phyloP scores from a whole-genome alignment of 2,329 filamentous ascomycete species.

The Colletotrichum shisoi region DNA sequence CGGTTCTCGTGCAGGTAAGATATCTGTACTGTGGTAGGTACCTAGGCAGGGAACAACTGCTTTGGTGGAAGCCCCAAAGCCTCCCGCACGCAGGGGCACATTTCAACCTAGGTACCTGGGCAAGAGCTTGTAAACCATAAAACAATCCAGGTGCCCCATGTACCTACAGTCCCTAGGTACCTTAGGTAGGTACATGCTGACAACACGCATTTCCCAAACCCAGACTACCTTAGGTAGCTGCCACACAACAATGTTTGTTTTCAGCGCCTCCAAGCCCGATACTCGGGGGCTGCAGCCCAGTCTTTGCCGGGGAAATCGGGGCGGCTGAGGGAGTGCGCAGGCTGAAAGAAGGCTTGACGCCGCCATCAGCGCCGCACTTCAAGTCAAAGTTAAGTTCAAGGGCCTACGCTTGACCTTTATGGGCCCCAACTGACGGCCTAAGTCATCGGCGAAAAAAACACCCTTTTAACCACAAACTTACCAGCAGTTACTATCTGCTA shows the following conservation, averaged over 20 bases:
- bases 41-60: neutral
- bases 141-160: no score
- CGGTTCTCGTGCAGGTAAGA: no score
- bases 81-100: neutral
- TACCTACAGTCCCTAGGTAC: no score
- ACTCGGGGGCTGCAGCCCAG: neutral
- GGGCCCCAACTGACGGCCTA: no score
- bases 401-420: no score
- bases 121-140: neutral
- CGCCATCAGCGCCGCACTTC: neutral
- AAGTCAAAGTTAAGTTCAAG: neutral
- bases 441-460: no score
- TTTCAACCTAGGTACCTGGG: neutral
- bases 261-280: neutral
- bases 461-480: no score
- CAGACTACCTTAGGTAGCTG: neutral
- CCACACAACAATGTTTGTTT: neutral
- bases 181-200: no score
- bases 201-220: neutral
- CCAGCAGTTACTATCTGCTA: no score
- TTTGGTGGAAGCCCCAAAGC: no score
- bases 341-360: slow-evolving; percentile 7
- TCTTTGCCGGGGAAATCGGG: neutral
- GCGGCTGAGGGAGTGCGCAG: neutral
- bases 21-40: no score